A percentile compares a stretch with the other conserved stretches of the same genome.
Evolutionary conservation across 2,329 filamentous ascomycete species (phyloP).

Genomic region (Diaporthe caulivora): DNA sequence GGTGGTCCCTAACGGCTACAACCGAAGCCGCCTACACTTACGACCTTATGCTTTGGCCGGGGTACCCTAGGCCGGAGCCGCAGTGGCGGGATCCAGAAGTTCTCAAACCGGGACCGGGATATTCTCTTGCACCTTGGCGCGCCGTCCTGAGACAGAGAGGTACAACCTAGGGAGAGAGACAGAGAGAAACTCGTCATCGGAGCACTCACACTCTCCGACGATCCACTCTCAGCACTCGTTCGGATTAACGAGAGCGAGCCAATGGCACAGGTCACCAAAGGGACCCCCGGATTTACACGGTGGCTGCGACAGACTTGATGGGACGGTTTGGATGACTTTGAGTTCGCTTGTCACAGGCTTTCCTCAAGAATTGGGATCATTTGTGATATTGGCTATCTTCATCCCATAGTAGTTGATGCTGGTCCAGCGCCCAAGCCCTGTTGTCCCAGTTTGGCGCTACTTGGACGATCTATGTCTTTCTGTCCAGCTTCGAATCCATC

Average conservation of each 20-base stretch:
- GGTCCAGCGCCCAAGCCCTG: not conserved
- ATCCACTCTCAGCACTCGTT: constrained; percentile 1
- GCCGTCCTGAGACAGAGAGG: constrained; percentile 26
- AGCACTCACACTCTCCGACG: not conserved
- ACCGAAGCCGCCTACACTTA: not conserved
- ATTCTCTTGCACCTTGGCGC: constrained; percentile 34
- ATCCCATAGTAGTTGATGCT: not conserved
- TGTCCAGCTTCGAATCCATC: constrained; percentile 1
- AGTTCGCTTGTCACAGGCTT: not conserved
- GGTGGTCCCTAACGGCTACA: not conserved
- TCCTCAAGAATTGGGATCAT: not conserved
- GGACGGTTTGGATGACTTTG: not conserved
- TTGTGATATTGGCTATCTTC: not conserved
- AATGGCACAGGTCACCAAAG: not conserved
- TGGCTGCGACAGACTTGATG: not conserved
- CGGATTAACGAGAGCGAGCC: constrained; percentile 5
- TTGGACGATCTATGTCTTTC: constrained; percentile 8
- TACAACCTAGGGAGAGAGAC: not conserved
- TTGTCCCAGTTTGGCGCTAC: not conserved
- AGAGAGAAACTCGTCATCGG: not conserved
- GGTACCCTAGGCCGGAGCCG: constrained; percentile 2
- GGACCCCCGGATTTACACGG: not conserved
- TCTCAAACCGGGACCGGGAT: constrained; percentile 28
- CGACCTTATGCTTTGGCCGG: not conserved
- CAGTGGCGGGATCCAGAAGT: constrained; percentile 23